Conservation (phyloP, 176 grass and related monocot genomes). For the Avena insularis region DNA sequence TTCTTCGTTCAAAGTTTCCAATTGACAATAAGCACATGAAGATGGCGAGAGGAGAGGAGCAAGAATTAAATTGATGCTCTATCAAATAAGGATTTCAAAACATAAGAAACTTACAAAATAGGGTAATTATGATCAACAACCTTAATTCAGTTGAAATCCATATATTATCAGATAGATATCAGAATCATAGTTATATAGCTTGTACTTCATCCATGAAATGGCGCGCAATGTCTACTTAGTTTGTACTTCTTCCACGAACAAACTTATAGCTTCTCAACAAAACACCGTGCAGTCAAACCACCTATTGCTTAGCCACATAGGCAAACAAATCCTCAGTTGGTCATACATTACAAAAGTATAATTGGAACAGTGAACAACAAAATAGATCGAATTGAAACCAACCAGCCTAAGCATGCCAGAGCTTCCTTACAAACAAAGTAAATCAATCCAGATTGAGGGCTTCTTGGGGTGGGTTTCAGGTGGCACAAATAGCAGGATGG, state of each 20-base stretch:
- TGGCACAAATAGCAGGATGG: not conserved
- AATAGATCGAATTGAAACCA: constrained; percentile 11
- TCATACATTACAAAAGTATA: not conserved
- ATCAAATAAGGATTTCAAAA: constrained; percentile 13
- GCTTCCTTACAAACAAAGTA: constrained; percentile 1
- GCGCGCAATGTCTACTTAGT: not conserved
- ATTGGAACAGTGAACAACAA: not conserved
- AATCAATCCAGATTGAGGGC: constrained; percentile 4
- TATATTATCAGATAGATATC: not conserved
- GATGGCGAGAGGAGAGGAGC: not conserved
- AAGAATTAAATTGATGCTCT: constrained; percentile 4
- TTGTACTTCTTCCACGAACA: not conserved
- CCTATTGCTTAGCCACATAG: not conserved
- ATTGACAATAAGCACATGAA: not conserved
- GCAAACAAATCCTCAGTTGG: not conserved
- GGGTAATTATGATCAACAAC: not conserved
- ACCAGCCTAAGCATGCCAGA: not conserved
- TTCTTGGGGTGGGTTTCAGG: not conserved
- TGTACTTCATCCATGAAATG: not conserved
- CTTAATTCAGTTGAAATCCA: constrained; percentile 24
- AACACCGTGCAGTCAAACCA: not conserved
- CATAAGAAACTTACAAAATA: not conserved
- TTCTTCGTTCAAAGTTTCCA: constrained; percentile 25
- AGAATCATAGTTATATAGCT: not conserved
- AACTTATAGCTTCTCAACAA: not conserved